A percentile compares a stretch with the other conserved stretches of the same genome.
phyloP scores from a whole-genome alignment of 1,139 yeast species.

The Saccharomycopsis hybrid region DNA sequence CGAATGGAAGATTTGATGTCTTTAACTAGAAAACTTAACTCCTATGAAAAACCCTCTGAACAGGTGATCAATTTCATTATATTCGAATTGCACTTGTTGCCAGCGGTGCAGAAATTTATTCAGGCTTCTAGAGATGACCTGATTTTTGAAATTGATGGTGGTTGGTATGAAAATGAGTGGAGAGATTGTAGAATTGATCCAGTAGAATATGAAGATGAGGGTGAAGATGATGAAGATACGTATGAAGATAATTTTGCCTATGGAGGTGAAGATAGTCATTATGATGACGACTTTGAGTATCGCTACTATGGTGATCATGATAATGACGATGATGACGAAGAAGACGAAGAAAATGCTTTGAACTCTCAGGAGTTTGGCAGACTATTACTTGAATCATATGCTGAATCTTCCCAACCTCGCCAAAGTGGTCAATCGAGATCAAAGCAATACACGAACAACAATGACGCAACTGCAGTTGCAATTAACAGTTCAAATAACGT shows the following conservation, averaged over 20 bases:
- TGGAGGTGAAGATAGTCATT: background rate
- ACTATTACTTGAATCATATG: background rate
- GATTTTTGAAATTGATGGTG: background rate
- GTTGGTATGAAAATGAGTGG: background rate
- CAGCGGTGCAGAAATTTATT: background rate
- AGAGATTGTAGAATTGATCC: background rate
- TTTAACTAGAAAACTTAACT: background rate
- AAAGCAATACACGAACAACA: background rate
- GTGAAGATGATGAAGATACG: background rate
- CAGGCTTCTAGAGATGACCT: background rate
- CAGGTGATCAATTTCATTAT: background rate
- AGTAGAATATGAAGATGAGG: background rate
- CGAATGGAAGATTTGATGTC: background rate
- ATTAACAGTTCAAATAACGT: conserved; percentile 43
- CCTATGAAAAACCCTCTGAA: background rate
- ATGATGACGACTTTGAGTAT: background rate
- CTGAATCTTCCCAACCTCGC: background rate
- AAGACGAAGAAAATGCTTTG: background rate
- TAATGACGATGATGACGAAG: background rate
- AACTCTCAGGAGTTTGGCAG: no score
- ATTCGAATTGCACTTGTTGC: background rate
- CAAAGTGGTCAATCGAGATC: background rate
- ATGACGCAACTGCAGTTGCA: background rate
- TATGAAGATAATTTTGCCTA: background rate
- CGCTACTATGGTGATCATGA: no score